Evolutionary conservation across 495 filamentous ascomycete genomes (phyloP), one percentile per base, ranked within the genome.

Genomic region (Cercophora newfieldiana): DNA sequence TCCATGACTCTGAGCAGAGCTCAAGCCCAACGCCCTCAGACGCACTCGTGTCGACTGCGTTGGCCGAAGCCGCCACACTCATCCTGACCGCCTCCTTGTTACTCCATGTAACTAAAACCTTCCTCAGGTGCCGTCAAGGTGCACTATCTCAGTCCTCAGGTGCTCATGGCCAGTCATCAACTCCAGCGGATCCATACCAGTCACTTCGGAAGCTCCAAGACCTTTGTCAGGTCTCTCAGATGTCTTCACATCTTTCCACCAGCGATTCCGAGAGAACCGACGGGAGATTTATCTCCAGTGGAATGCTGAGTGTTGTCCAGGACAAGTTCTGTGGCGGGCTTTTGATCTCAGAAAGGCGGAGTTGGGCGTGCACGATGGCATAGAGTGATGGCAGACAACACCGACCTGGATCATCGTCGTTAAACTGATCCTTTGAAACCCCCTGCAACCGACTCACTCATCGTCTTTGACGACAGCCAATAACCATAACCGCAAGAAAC

Each of bases 351-450:
- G 2, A 2, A 14, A 44, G 37, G 10, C 37, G 2, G 37, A 44
- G 12, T 44, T 16, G 3, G 12, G 18, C 4, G 12, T 16, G 2
- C 18, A 6, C 18, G 37, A 22, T 26, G 7, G 54, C 26, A 26
- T 57, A 26, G 29, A 6, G 21, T 24, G 10, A 8, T 5, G 26
- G 29, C 37, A 14, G 12, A 8, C 54, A 22, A 3, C 5, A 22
- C 54, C 50, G 54, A 57, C 54, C 54, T 57, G 54, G 54, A 30
- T 8, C 26, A 29, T 29, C 18, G 54, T 57, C 54, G 54, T 57
- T 57, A 57, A 57, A 57, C 54, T 57, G 26, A 30, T 57, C 54
- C 54, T 6, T 57, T 29, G 14, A 22, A 57, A 57, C 54, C n/a
- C n/a, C n/a, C 54, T 57, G 54, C 25, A 25, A 24, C 54, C 54